These are phyloP conservation scores for Hemerocallis citrina DNA, from an alignment of 106 monocot species.

Conservation along the genomic window DNA sequence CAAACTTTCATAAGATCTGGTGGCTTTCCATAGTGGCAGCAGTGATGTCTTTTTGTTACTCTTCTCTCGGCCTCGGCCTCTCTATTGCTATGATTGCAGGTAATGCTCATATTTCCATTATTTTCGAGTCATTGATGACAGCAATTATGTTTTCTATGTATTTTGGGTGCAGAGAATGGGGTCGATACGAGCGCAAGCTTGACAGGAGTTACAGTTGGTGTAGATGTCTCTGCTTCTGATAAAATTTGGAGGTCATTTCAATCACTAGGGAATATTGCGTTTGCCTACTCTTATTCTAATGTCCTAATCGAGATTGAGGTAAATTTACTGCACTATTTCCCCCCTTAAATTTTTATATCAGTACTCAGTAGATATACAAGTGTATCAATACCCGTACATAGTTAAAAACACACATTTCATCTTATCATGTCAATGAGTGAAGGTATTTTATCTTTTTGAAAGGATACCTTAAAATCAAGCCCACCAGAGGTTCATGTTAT, in stretches of 20 bases:
- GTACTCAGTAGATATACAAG: too few species aligned
- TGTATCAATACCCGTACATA: too few species aligned
- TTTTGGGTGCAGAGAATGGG: too few species aligned
- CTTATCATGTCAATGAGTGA: too few species aligned
- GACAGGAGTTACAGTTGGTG: conserved; percentile 16
- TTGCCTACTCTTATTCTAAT: conserved; percentile 39
- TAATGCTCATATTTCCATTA: neutral
- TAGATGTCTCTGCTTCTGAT: conserved; percentile 8
- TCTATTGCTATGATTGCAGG: conserved; percentile 20
- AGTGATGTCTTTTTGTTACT: conserved; percentile 42
- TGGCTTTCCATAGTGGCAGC: conserved; percentile 45
- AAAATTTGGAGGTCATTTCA: conserved; percentile 38
- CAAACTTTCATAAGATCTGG: conserved; percentile 40
- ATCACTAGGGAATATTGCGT: conserved; percentile 43
- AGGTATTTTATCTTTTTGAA: too few species aligned
- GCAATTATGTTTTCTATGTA: too few species aligned
- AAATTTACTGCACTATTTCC: too few species aligned
- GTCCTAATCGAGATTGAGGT: conserved; percentile 46
- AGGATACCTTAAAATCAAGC: conserved; percentile 69
- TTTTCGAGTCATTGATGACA: too few species aligned
- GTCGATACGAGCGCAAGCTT: conserved; percentile 15
- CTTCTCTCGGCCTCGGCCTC: conserved; percentile 27
- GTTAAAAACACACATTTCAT: too few species aligned
- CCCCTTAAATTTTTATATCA: too few species aligned
- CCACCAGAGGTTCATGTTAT: conserved; percentile 70